Evolutionary conservation across 2,329 filamentous ascomycete species (phyloP).

Genomic region (Botryosphaeria dothidea): DNA sequence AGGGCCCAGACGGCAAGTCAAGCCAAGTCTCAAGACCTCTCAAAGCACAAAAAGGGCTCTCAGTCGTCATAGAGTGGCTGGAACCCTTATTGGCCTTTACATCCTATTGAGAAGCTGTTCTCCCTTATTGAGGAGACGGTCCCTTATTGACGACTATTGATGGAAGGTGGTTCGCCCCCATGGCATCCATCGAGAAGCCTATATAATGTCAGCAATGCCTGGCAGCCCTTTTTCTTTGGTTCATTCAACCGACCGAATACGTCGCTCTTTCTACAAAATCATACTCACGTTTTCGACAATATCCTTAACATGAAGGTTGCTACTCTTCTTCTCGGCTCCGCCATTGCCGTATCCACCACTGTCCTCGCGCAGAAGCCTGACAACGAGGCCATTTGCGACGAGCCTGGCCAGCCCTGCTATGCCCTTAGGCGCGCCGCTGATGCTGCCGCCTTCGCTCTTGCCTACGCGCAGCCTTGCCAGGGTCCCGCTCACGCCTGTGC

Average conservation of each 20-base stretch:
- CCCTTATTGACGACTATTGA: conserved; percentile 22
- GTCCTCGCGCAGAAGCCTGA: conserved; percentile 40
- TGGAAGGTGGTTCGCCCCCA: background rate
- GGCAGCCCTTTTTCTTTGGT: conserved; percentile 18
- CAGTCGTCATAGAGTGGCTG: no score
- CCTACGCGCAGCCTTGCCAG: conserved; percentile 22
- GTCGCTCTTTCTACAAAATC: conserved; percentile 21
- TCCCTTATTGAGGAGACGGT: background rate
- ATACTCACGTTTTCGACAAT: background rate
- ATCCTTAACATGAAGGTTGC: conserved; percentile 52
- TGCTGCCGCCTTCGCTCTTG: conserved; percentile 31
- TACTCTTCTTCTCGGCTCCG: conserved; percentile 40
- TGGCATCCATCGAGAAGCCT: background rate
- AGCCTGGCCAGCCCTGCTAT: conserved; percentile 29
- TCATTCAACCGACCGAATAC: conserved; percentile 21
- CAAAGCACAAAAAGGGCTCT: background rate
- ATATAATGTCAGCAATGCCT: background rate
- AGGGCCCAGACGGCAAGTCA: no score
- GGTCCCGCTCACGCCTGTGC: conserved; percentile 18
- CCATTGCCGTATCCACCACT: conserved; percentile 44
- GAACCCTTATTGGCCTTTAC: background rate
- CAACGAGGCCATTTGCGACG: conserved; percentile 30
- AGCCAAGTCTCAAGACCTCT: no score
- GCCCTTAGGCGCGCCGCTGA: conserved; percentile 36
- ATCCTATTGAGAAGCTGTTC: background rate